Percentiles rank a stretch among this genome's conserved stretches.
These are phyloP conservation scores for Pythium periplocum DNA, from an alignment of 352 stramenopile genomes.

Conservation along the genomic window DNA sequence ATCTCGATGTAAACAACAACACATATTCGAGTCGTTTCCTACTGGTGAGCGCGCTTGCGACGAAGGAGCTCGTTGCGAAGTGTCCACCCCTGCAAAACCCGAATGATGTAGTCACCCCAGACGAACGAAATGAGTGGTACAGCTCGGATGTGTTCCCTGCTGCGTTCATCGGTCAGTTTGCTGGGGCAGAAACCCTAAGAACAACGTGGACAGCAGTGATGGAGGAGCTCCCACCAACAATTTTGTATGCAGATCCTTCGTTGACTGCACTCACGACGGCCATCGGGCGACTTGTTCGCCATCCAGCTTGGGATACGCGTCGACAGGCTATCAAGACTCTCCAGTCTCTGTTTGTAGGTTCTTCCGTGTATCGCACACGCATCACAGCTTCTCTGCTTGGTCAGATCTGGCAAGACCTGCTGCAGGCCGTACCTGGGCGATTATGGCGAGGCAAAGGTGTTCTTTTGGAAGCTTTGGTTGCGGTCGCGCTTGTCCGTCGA, in stretches of 20 bases:
- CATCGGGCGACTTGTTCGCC: constrained; percentile 40
- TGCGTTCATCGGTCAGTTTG: constrained; percentile 72
- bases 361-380: constrained; percentile 34
- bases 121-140: constrained; percentile 59
- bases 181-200: constrained; percentile 36
- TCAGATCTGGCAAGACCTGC: constrained; percentile 45
- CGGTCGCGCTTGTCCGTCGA: constrained; percentile 23
- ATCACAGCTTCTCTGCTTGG: constrained; percentile 36
- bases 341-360: constrained; percentile 41
- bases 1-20: constrained; percentile 5
- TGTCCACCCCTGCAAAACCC: constrained; percentile 41
- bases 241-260: constrained; percentile 45
- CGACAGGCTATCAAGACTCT: constrained; percentile 62
- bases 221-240: constrained; percentile 57
- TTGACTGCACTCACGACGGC: constrained; percentile 38
- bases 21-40: constrained; percentile 58
- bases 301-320: constrained; percentile 75
- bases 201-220: constrained; percentile 53
- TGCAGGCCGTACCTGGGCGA: constrained; percentile 51
- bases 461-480: constrained; percentile 64
- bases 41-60: constrained; percentile 64
- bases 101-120: constrained; percentile 23
- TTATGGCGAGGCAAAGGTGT: constrained; percentile 76
- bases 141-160: constrained; percentile 60
- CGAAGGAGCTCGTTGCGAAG: constrained; percentile 60